These are phyloP conservation scores for Penicillium macrosclerotiorum DNA, from an alignment of 495 filamentous ascomycete genomes.

Conservation along the genomic window DNA sequence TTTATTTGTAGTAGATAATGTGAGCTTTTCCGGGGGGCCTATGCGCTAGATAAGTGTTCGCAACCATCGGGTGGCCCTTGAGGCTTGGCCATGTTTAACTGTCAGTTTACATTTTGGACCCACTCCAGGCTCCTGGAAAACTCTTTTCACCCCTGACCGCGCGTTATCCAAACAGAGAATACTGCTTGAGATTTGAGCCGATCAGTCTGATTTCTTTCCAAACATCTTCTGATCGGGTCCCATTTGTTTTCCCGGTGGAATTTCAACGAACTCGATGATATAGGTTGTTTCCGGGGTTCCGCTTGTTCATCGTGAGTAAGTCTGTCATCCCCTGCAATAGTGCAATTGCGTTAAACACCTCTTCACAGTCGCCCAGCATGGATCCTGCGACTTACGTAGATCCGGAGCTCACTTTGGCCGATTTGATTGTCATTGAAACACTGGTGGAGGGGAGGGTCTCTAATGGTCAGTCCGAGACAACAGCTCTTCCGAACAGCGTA, in stretches of 20 bases:
- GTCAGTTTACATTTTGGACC: conserved; percentile 8
- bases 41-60: too few species aligned
- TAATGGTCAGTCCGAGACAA: conserved; percentile 15
- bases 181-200: conserved; percentile 3
- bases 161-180: conserved; percentile 7
- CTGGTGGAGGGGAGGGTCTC: conserved; percentile 34
- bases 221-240: background rate
- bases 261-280: background rate
- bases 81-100: background rate
- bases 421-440: conserved; percentile 48
- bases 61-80: too few species aligned
- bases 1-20: too few species aligned
- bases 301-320: background rate
- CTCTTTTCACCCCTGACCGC: conserved; percentile 20
- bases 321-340: background rate
- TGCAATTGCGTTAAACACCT: background rate
- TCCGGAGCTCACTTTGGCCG: conserved; percentile 48
- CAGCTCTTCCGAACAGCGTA: conserved; percentile 15
- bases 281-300: conserved; percentile 2
- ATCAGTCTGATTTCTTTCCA: background rate
- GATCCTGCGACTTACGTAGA: conserved; percentile 41
- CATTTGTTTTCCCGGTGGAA: background rate
- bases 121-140: conserved; percentile 12
- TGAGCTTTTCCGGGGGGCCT: too few species aligned
- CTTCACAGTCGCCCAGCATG: conserved; percentile 17